phyloP scores from a whole-genome alignment of 2,329 filamentous ascomycete genomes.

The Elsinoe perseae region DNA sequence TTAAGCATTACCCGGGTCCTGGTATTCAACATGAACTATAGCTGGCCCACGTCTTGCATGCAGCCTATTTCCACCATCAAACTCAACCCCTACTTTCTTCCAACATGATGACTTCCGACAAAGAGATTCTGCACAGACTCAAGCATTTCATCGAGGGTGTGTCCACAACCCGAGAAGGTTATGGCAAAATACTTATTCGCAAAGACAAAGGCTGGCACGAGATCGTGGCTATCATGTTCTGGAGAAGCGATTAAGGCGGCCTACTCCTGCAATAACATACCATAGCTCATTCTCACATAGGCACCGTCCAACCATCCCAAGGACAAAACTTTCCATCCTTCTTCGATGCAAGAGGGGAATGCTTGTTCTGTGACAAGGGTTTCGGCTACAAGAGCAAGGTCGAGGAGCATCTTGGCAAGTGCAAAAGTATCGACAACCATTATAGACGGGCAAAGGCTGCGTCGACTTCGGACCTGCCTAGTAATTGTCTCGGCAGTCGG shows the following conservation, averaged over 20 bases:
- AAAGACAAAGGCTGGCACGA: not conserved
- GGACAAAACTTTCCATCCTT: not conserved
- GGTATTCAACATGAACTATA: not conserved
- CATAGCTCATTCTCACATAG: not conserved
- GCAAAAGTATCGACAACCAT: not conserved
- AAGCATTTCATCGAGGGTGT: not conserved
- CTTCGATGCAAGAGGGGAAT: not conserved
- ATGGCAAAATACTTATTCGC: not conserved
- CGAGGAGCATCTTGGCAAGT: not conserved
- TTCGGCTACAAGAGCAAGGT: not conserved
- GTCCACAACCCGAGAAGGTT: not conserved
- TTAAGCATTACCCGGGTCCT: not conserved
- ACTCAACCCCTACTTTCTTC: not conserved
- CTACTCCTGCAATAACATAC: not conserved
- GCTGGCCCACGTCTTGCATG: not conserved
- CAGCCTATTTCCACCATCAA: not conserved
- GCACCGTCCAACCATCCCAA: not conserved
- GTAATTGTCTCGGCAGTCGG: too few species aligned
- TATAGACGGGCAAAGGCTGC: not conserved
- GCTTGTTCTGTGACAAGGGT: not conserved
- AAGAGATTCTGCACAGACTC: not conserved
- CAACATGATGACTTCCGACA: not conserved
- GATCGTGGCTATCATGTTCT: constrained; percentile 3
- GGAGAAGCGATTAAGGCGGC: not conserved
- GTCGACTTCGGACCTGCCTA: not conserved